phyloP scores from a whole-genome alignment of 2,329 filamentous ascomycete genomes.

The Trichoderma harzianum region DNA sequence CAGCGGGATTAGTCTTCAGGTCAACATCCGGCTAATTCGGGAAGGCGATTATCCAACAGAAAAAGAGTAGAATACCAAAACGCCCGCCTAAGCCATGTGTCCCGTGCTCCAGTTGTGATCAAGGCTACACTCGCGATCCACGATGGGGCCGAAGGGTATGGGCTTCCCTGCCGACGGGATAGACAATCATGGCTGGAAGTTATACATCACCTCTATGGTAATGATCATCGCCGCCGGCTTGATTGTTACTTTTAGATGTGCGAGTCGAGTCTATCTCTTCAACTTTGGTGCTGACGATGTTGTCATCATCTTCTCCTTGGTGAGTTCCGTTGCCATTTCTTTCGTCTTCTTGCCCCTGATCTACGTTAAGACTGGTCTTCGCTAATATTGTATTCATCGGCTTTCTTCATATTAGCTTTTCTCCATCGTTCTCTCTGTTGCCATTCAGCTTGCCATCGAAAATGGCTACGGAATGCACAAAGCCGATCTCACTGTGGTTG shows the following conservation, averaged over 20 bases:
- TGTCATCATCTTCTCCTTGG: conserved; percentile 36
- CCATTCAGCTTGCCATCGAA: conserved; percentile 28
- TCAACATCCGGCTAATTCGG: background rate
- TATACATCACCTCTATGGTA: conserved; percentile 32
- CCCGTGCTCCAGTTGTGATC: background rate
- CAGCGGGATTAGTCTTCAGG: background rate
- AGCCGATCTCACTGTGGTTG: conserved; percentile 29
- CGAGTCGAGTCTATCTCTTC: conserved; percentile 32
- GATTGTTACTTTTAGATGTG: conserved; percentile 34
- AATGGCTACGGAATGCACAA: conserved; percentile 41
- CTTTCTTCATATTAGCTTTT: background rate
- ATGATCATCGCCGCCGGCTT: conserved; percentile 37
- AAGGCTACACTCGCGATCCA: background rate
- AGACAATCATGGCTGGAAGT: conserved; percentile 34
- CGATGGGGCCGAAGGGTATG: conserved; percentile 23
- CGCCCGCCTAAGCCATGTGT: background rate
- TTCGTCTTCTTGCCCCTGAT: background rate
- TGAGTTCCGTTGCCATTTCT: conserved; percentile 20
- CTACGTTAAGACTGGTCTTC: background rate
- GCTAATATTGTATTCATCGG: background rate
- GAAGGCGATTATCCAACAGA: background rate
- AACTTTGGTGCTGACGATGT: conserved; percentile 39
- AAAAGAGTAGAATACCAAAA: background rate
- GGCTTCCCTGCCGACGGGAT: conserved; percentile 31
- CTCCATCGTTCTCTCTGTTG: conserved; percentile 11